Percentiles rank a stretch among this genome's conserved stretches.
Evolutionary conservation across 345 rosid species (phyloP).

Genomic region (Excoecaria cochinchinensis): DNA sequence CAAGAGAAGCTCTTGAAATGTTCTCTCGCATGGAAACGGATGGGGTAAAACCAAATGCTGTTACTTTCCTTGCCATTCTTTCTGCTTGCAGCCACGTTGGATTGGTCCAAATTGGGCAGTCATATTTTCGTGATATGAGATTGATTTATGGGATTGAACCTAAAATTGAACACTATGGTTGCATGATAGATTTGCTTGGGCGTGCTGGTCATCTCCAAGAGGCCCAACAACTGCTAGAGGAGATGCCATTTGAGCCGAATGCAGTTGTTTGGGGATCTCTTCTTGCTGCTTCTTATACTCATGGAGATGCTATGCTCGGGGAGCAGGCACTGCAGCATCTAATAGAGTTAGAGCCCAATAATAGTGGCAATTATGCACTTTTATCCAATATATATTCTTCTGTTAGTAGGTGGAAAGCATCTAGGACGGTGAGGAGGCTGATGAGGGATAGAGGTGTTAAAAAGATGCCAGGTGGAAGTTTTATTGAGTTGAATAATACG

Average conservation of each 20-base stretch:
- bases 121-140: conserved; percentile 46
- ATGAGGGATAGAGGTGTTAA: conserved; percentile 59
- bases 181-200: conserved; percentile 66
- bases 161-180: conserved; percentile 69
- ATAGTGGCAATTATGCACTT: conserved; percentile 75
- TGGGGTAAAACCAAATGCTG: conserved; percentile 48
- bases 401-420: conserved; percentile 62
- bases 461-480: conserved; percentile 68
- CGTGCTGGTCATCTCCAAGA: conserved; percentile 62
- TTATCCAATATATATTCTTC: conserved; percentile 55
- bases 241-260: conserved; percentile 66
- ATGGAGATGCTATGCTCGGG: conserved; percentile 56
- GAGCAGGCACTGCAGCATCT: conserved; percentile 55
- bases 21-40: conserved; percentile 59
- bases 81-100: conserved; percentile 78
- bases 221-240: conserved; percentile 43
- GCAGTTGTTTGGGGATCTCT: conserved; percentile 83
- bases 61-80: conserved; percentile 73
- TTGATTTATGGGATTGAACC: conserved; percentile 43
- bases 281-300: conserved; percentile 62
- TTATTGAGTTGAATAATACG: conserved; percentile 47
- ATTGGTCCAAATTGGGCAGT: conserved; percentile 49
- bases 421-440: conserved; percentile 52
- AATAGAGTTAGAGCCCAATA: conserved; percentile 60
- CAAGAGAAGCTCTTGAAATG: conserved; percentile 60